phyloP scores from a whole-genome alignment of 352 stramenopile genomes.

The Globisporangium yorkense region DNA sequence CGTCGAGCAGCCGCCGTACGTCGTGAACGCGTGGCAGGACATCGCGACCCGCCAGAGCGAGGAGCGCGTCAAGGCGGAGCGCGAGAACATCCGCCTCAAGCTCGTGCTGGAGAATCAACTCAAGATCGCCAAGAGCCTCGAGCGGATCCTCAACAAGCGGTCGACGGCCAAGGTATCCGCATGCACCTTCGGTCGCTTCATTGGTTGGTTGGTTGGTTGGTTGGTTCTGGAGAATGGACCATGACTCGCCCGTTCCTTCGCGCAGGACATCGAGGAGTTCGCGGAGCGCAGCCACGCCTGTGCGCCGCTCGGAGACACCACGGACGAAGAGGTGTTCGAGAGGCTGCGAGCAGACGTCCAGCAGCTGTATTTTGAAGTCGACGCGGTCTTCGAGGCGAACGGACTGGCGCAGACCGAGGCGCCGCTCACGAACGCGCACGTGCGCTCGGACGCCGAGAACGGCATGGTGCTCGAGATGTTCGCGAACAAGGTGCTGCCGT shows the following conservation, averaged over 20 bases:
- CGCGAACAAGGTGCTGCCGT: constrained; percentile 27
- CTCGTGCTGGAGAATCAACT: constrained; percentile 51
- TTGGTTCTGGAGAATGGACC: too few species aligned
- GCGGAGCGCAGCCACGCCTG: background rate
- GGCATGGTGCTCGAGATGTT: constrained; percentile 32
- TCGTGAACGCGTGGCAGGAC: background rate
- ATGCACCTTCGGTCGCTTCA: too few species aligned
- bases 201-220: too few species aligned
- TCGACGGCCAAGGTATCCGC: background rate
- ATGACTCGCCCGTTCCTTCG: too few species aligned
- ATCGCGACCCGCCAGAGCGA: constrained; percentile 6
- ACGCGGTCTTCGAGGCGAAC: constrained; percentile 3
- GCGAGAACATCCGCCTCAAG: constrained; percentile 52
- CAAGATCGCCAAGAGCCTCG: constrained; percentile 49
- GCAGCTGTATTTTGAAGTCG: background rate
- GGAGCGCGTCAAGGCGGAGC: constrained; percentile 36
- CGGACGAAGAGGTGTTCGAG: background rate
- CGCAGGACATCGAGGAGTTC: background rate
- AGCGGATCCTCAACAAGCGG: constrained; percentile 28
- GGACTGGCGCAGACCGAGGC: constrained; percentile 1
- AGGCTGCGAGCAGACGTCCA: background rate
- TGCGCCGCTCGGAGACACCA: background rate
- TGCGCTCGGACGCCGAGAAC: background rate
- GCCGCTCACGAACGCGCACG: background rate
- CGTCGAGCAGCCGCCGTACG: background rate